Conservation (phyloP, 352 stramenopile genomes). For the Phytophthora chlamydospora region DNA sequence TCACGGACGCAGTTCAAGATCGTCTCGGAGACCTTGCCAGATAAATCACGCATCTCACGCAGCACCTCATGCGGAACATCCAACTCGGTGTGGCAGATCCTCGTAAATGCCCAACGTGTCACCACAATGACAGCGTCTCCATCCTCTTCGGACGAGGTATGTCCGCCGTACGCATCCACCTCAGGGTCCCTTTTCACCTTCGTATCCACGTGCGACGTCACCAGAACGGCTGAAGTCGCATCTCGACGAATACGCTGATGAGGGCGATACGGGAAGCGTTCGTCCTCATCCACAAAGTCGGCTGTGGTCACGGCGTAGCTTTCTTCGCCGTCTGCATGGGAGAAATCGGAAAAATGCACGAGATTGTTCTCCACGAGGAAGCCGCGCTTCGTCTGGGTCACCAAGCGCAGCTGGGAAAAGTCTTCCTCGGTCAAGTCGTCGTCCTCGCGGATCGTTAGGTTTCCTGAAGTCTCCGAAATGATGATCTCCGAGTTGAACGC, state of each 20-base stretch:
- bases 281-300: constrained; percentile 52
- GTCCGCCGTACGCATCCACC: constrained; percentile 2
- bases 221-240: constrained; percentile 36
- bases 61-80: constrained; percentile 31
- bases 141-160: constrained; percentile 31
- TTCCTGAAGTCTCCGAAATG: constrained; percentile 53
- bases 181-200: constrained; percentile 9
- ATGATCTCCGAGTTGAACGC: constrained; percentile 63
- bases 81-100: constrained; percentile 35
- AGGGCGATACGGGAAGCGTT: constrained; percentile 44
- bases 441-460: constrained; percentile 62
- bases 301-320: constrained; percentile 19
- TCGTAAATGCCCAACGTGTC: constrained; percentile 39
- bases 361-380: constrained; percentile 45
- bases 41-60: constrained; percentile 34
- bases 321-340: not conserved
- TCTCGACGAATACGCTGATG: constrained; percentile 40
- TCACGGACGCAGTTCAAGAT: constrained; percentile 34
- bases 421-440: constrained; percentile 49
- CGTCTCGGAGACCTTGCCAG: constrained; percentile 20
- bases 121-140: constrained; percentile 39
- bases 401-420: constrained; percentile 44
- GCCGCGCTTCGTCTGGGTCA: constrained; percentile 33
- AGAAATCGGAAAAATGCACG: constrained; percentile 23
- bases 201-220: constrained; percentile 21